Evolutionary conservation across 345 rosid species (phyloP), one percentile per base, ranked within the genome.

Genomic region (Odontarrhena argentea): DNA sequence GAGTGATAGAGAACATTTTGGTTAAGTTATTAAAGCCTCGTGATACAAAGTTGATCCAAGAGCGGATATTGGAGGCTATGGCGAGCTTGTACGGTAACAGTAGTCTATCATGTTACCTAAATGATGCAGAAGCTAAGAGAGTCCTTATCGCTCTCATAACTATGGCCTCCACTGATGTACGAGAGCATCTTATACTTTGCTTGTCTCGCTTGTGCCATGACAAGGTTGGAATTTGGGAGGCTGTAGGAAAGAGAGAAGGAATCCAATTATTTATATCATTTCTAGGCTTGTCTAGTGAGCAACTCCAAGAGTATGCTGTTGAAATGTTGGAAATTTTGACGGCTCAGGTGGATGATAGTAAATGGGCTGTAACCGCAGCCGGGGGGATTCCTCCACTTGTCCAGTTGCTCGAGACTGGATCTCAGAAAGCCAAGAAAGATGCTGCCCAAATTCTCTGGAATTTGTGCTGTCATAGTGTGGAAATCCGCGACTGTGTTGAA

Each of bases 351-450:
- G 96, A 86, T 49, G 98, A 92, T 62, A 89, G 96, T 80, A 92
- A 89, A 80, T 92, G 96, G 98, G 96, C 98, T 37, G 79, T 92
- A 73, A 92, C 95, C 13, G 96, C 96, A 54, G 98, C 93, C 4
- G 98, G 98, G 65, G 96, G 98, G 55, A 92, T 92, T 75, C 98
- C 98, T 75, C 98, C 89, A 22, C 67, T 89, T 77, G 98, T 87
- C 63, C 96, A 87, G 74, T 69, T 92, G 69, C 65, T 92, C 25
- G 96, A 87, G 80, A 74, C 80, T 50, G 98, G 96, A 63, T 87
- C 98, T 36, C 89, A 83, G 63, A 86, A 79, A 80, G 92, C 95
- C 41, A 82, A 79, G 79, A 96, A 89, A 71, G 87, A 81, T 78
- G 91, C 98, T 48, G 82, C 96, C 28, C 80, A 69, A 51, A 79